Evolutionary conservation across 306 rosid genomes (phyloP).

Genomic region (Quercus engelmannii): DNA sequence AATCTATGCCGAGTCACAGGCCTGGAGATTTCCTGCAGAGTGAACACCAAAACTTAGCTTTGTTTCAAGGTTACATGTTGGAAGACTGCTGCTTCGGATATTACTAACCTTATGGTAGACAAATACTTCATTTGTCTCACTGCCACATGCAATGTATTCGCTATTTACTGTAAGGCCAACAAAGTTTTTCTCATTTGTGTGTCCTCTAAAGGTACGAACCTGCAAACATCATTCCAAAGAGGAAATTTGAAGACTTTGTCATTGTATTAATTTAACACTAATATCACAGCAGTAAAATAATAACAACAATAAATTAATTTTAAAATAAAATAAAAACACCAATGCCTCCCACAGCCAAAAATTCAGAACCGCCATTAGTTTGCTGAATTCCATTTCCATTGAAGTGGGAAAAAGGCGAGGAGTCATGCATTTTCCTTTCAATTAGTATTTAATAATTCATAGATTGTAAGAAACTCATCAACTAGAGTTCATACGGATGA

Average conservation of each 20-base stretch:
- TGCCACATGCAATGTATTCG: slow-evolving; percentile 92
- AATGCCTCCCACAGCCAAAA: neutral
- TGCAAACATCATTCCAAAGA: slow-evolving; percentile 18
- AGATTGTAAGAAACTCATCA: neutral
- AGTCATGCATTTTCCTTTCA: neutral
- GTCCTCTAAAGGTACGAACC: slow-evolving; percentile 92
- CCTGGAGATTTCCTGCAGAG: slow-evolving; percentile 78
- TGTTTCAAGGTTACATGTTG: neutral
- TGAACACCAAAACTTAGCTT: slow-evolving; percentile 14
- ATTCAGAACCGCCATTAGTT: neutral
- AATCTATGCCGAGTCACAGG: slow-evolving; percentile 88
- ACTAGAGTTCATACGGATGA: neutral
- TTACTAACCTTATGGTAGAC: slow-evolving; percentile 91
- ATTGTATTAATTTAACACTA: neutral
- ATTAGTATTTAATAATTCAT: neutral
- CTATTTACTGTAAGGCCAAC: slow-evolving; percentile 90
- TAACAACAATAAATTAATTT: too few species aligned
- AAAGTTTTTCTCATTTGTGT: slow-evolving; percentile 92
- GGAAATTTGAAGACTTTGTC: slow-evolving; percentile 7
- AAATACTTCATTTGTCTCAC: slow-evolving; percentile 92
- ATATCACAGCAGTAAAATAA: neutral
- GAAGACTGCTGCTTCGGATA: slow-evolving; percentile 4
- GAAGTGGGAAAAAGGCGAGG: neutral
- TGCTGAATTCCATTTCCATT: neutral
- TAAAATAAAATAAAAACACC: neutral